A percentile compares a stretch with the other conserved stretches of the same genome.
phyloP scores from a whole-genome alignment of 176 grass and related monocot genomes.

The Eleusine indica region DNA sequence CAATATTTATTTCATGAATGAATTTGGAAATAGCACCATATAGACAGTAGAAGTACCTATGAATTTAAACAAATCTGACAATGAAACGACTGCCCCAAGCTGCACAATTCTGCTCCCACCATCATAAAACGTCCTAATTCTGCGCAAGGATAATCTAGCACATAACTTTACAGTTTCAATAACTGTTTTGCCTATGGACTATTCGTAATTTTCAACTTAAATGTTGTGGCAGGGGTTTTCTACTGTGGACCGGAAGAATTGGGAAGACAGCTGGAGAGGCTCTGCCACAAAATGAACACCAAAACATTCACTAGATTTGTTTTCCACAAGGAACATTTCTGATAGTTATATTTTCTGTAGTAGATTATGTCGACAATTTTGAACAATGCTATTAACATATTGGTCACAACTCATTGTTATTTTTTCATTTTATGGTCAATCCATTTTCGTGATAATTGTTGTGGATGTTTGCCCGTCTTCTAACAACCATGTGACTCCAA shows the following conservation, averaged over 20 bases:
- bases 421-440: neutral
- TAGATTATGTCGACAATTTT: neutral
- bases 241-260: constrained; percentile 56
- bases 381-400: neutral
- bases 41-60: neutral
- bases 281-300: constrained; percentile 48
- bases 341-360: neutral
- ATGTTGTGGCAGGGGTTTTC: constrained; percentile 53
- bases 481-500: no score
- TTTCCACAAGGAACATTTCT: constrained; percentile 63
- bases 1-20: neutral
- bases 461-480: no score
- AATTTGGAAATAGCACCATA: neutral
- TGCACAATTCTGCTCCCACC: neutral
- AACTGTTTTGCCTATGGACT: neutral
- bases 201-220: neutral
- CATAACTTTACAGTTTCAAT: neutral
- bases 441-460: neutral
- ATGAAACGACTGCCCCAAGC: neutral
- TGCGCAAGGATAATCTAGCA: neutral
- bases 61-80: neutral
- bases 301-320: constrained; percentile 56
- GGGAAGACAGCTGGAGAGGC: constrained; percentile 45
- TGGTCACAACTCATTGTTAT: neutral
- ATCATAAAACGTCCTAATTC: neutral